Conservation (phyloP, 169 alveolate genomes). For the Plasmodium falciparum region DNA sequence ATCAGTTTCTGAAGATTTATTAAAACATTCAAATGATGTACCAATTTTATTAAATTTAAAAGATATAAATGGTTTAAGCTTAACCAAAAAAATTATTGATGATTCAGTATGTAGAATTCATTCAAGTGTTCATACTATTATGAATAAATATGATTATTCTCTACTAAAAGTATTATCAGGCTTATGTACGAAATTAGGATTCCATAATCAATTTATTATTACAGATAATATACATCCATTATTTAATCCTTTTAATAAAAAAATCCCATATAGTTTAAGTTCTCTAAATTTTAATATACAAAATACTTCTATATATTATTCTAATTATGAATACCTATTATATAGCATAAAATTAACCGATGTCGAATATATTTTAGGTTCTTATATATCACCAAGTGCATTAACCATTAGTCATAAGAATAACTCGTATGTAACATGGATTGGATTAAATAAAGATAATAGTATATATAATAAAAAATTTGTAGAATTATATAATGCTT, state of each 20-base stretch:
- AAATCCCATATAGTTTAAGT: conserved; percentile 62
- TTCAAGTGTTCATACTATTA: conserved; percentile 65
- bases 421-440: conserved; percentile 59
- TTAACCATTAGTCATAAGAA: conserved; percentile 16
- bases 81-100: conserved; percentile 47
- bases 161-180: conserved; percentile 61
- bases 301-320: conserved; percentile 37
- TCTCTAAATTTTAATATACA: conserved; percentile 40
- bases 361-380: conserved; percentile 31
- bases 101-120: conserved; percentile 72
- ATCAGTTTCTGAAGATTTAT: conserved; percentile 50
- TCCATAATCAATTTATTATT: conserved; percentile 58
- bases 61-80: conserved; percentile 23
- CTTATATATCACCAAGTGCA: conserved; percentile 52
- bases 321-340: conserved; percentile 49
- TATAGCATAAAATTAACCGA: conserved; percentile 53
- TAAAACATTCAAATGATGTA: conserved; percentile 51
- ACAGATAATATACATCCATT: conserved; percentile 74
- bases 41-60: conserved; percentile 41
- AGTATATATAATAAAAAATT: conserved; percentile 47
- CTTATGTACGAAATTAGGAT: conserved; percentile 68
- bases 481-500: conserved; percentile 31
- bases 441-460: conserved; percentile 56
- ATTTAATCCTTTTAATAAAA: conserved; percentile 16
- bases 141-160: conserved; percentile 50